phyloP scores from a whole-genome alignment of 805 yeast genomes.

The Candida railenensis region DNA sequence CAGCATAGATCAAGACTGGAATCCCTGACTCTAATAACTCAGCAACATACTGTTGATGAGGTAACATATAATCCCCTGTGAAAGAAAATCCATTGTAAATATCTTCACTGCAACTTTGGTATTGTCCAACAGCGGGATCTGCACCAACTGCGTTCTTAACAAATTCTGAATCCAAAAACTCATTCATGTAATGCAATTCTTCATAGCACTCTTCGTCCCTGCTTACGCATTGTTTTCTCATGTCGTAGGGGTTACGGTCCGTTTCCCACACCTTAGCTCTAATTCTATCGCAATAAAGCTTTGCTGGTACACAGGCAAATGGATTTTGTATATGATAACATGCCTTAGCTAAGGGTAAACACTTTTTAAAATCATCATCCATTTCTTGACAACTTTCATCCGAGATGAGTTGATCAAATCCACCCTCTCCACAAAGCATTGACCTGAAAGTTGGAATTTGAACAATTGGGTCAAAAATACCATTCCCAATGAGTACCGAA shows the following conservation, averaged over 20 bases:
- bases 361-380: conserved; percentile 34
- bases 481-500: conserved; percentile 45
- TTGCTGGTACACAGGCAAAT: conserved; percentile 41
- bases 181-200: conserved; percentile 48
- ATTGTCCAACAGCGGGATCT: conserved; percentile 44
- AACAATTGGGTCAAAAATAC: conserved; percentile 42
- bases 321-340: conserved; percentile 33
- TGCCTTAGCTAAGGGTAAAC: conserved; percentile 27
- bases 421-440: conserved; percentile 48
- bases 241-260: conserved; percentile 64
- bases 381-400: conserved; percentile 30
- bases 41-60: conserved; percentile 62
- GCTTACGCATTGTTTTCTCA: conserved; percentile 50
- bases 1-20: conserved; percentile 44
- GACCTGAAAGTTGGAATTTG: conserved; percentile 40
- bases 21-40: conserved; percentile 37
- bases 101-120: conserved; percentile 48
- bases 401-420: conserved; percentile 33
- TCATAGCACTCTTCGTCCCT: conserved; percentile 50
- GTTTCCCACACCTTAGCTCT: conserved; percentile 38
- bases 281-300: conserved; percentile 28
- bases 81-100: conserved; percentile 50
- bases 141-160: conserved; percentile 62
- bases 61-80: conserved; percentile 67
- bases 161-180: conserved; percentile 50